These are phyloP conservation scores for Trametes maxima DNA, from an alignment of 768 basidiomycete genomes.

Conservation along the genomic window DNA sequence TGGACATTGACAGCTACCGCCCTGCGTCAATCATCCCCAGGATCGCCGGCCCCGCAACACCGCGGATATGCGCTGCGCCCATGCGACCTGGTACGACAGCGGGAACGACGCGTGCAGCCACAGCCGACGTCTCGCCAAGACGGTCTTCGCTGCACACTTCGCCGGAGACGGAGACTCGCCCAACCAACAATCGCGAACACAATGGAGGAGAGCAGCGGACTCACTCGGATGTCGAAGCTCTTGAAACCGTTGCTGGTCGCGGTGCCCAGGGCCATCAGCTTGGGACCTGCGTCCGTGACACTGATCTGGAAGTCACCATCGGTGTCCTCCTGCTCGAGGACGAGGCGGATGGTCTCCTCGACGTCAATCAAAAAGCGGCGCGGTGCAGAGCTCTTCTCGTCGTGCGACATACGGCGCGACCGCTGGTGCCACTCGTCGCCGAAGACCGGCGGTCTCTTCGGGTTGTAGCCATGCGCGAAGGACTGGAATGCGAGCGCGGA, in stretches of 20 bases:
- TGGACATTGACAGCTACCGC: conserved; percentile 9
- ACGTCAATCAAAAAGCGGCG: conserved; percentile 96
- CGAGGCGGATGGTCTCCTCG: conserved; percentile 94
- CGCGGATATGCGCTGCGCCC: not conserved
- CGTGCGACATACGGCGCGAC: conserved; percentile 85
- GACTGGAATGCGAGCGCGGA: conserved; percentile 14
- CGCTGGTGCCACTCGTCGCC: conserved; percentile 75
- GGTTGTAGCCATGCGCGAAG: conserved; percentile 48
- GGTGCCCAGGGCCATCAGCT: conserved; percentile 93
- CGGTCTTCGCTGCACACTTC: not conserved
- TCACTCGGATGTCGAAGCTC: conserved; percentile 90
- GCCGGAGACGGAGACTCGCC: not conserved
- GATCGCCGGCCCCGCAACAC: conserved; percentile 8
- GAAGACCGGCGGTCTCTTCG: conserved; percentile 70
- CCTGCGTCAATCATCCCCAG: conserved; percentile 1
- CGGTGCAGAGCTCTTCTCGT: conserved; percentile 83
- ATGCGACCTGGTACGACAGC: not conserved
- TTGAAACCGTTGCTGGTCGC: conserved; percentile 98
- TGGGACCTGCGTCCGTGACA: conserved; percentile 94
- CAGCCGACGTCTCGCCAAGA: not conserved
- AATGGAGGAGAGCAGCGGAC: conserved; percentile 29
- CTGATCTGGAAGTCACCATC: conserved; percentile 97
- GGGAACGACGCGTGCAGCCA: not conserved
- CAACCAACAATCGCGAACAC: not conserved
- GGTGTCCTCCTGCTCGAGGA: conserved; percentile 97